These are phyloP conservation scores for Sporisorium exsertum DNA, from an alignment of 1,284 basidiomycete species.

Conservation along the genomic window DNA sequence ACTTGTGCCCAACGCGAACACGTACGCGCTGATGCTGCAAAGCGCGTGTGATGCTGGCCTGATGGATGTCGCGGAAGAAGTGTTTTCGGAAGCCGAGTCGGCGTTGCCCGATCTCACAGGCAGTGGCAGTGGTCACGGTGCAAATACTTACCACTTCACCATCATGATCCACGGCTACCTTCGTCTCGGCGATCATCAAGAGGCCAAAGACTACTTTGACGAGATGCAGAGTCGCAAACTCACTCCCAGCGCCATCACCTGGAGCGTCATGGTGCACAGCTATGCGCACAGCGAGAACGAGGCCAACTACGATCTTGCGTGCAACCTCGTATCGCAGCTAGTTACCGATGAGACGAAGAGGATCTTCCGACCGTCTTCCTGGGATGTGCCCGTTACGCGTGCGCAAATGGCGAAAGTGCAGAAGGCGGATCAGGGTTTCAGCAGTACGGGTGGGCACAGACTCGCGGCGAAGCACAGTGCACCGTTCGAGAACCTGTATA, in stretches of 20 bases:
- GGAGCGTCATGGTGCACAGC: conserved; percentile 74
- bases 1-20: conserved; percentile 75
- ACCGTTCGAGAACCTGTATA: conserved; percentile 72
- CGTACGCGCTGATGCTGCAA: conserved; percentile 83
- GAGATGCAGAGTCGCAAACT: conserved; percentile 80
- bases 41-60: conserved; percentile 82
- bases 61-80: conserved; percentile 77
- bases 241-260: conserved; percentile 79
- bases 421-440: neutral
- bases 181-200: conserved; percentile 73
- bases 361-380: conserved; percentile 13
- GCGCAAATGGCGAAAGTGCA: conserved; percentile 3
- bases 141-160: conserved; percentile 78
- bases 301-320: conserved; percentile 49
- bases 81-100: conserved; percentile 72
- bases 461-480: conserved; percentile 33
- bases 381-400: conserved; percentile 5
- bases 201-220: conserved; percentile 79
- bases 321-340: conserved; percentile 50
- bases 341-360: conserved; percentile 30
- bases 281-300: conserved; percentile 57
- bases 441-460: neutral
- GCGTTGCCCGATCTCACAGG: conserved; percentile 27
- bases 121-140: conserved; percentile 40
- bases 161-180: conserved; percentile 86